Base-by-base conservation (phyloP, 441 rosid genomes). In the Bocquillonia castaneifolia region DNA sequence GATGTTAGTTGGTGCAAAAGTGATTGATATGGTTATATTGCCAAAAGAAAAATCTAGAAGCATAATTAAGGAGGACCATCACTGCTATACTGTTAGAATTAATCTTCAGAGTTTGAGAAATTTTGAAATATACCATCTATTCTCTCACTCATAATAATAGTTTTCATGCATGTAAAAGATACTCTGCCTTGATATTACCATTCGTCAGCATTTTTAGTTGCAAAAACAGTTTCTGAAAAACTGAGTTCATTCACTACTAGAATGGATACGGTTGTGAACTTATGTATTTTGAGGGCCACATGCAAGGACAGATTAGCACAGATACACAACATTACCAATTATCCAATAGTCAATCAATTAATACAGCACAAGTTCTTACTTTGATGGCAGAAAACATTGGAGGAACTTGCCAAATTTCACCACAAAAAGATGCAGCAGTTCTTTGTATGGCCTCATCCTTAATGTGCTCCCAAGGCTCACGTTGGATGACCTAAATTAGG, bases 321-420 rank as follows among this genome's bases (percentile, higher is more conserved):
- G 44, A 3, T 39, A 29, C 45, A 26, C 28, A 64, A 39, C 29
- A 47, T 14, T 44, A n/a, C 32, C 34, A 25, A 64, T 22, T 28
- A 37, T 57, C 39, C 26, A 47, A 50, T 14, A 28, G 10, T 40
- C 52, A 6, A 53, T 59, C 45, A 34, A 7, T 17, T 9, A 18
- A 36, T 31, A 63, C n/a, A 34, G 53, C 29, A 48, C 39, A 69
- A 64, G 12, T 64, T 73, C 89, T 81, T 77, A 94, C 99, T 79
- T 94, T 94, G 70, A 94, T 87, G 29, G 99, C 99, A 59, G 99
- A 94, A 82, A 92, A 94, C 99, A 94, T 94, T 10, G 97, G 99
- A 50, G 99, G 99, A 80, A 94, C 99, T 88, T 94, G 99, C 97
- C 96, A 94, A 82, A 92, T 90, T 81, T 91, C 96, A 66, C 99